These are phyloP conservation scores for Sphenostylis stenocarpa DNA, from an alignment of 306 rosid species.

Conservation along the genomic window DNA sequence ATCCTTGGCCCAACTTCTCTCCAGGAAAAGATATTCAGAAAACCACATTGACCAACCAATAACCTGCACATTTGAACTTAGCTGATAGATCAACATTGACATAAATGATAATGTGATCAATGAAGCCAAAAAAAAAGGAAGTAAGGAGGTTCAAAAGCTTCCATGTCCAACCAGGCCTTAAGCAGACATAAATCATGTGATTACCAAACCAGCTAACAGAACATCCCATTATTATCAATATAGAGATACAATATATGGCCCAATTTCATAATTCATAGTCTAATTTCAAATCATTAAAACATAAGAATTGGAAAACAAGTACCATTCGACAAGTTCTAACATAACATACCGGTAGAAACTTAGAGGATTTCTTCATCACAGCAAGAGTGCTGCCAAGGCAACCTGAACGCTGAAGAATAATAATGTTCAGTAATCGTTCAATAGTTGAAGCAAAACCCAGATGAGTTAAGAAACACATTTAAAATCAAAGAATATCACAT, in stretches of 20 bases:
- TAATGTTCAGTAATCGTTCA: slow-evolving; percentile 23
- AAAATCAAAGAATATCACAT: slow-evolving; percentile 3
- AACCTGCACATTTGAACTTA: slow-evolving; percentile 53
- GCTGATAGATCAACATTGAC: slow-evolving; percentile 16
- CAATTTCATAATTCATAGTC: background rate
- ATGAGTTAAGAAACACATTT: slow-evolving; percentile 8
- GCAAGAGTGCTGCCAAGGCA: slow-evolving; percentile 91
- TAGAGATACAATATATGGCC: background rate
- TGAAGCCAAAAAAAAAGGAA: background rate
- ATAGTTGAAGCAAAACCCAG: slow-evolving; percentile 29
- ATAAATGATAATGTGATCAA: background rate
- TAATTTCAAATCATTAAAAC: slow-evolving; percentile 10
- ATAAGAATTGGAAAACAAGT: background rate
- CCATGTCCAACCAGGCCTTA: background rate
- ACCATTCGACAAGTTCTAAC: background rate
- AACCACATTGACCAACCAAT: slow-evolving; percentile 99
- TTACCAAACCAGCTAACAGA: slow-evolving; percentile 12
- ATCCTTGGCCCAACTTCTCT: slow-evolving; percentile 98
- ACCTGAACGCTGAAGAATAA: slow-evolving; percentile 75
- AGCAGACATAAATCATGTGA: background rate
- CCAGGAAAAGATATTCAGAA: slow-evolving; percentile 89
- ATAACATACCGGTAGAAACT: slow-evolving; percentile 75
- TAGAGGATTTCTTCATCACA: slow-evolving; percentile 94
- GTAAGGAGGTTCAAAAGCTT: slow-evolving; percentile 1
- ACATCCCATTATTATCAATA: background rate